Conservation (phyloP, 2,329 filamentous ascomycete genomes). For the Blastomyces gilchristii region DNA sequence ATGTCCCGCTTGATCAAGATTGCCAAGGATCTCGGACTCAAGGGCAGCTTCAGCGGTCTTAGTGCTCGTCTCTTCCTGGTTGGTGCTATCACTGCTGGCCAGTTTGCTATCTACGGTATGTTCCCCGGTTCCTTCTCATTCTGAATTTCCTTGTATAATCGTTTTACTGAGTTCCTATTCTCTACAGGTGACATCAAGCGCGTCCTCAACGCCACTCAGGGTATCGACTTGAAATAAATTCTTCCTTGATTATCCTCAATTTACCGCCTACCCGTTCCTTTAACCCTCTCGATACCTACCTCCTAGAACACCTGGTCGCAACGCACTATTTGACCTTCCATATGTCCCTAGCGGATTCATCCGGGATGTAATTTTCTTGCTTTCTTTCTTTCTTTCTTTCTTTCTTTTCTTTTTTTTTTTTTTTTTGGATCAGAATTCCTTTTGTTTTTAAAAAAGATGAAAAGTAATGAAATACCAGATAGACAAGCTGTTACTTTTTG, state of each 20-base stretch:
- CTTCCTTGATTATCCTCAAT: background rate
- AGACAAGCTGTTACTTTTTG: slow-evolving; percentile 2
- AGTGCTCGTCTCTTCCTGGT: slow-evolving; percentile 69
- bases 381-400: background rate
- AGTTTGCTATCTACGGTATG: slow-evolving; percentile 72
- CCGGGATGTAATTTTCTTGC: background rate
- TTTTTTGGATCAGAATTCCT: background rate
- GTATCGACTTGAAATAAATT: slow-evolving; percentile 56
- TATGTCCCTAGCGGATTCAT: background rate
- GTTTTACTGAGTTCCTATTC: slow-evolving; percentile 11
- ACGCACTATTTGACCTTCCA: background rate
- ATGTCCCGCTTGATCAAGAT: slow-evolving; percentile 77
- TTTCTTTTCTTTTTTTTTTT: no score
- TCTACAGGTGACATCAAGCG: slow-evolving; percentile 49
- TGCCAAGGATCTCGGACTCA: slow-evolving; percentile 70
- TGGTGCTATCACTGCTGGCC: slow-evolving; percentile 64
- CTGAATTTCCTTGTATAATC: background rate
- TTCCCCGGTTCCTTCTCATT: background rate
- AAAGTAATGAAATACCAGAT: slow-evolving; percentile 2
- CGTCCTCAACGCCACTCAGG: slow-evolving; percentile 59
- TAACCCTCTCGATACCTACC: slow-evolving; percentile 2
- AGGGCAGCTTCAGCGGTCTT: slow-evolving; percentile 69
- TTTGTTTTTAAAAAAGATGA: background rate
- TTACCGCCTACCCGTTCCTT: background rate
- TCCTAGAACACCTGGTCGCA: slow-evolving; percentile 1